phyloP scores from a whole-genome alignment of 352 stramenopile genomes.

The Phytopythium oedochilum region DNA sequence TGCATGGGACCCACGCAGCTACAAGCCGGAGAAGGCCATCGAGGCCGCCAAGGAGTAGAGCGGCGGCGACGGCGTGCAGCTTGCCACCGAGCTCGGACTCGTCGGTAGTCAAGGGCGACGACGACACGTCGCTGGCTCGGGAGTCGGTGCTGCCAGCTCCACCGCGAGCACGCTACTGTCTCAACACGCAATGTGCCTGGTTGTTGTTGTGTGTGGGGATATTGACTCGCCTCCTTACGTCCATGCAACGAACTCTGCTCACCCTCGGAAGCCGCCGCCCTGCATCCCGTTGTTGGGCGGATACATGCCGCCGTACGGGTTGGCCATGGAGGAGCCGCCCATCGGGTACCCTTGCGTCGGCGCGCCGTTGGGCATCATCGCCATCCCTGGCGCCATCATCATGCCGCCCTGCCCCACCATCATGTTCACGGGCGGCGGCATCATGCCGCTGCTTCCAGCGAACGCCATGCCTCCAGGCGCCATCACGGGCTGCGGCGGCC shows the following conservation, averaged over 20 bases:
- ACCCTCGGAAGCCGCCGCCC: neutral
- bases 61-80: neutral
- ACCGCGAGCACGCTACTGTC: too few relatives aligned
- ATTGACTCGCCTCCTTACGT: too few relatives aligned
- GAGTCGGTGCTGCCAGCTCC: neutral
- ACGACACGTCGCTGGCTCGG: neutral
- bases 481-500: slow-evolving; percentile 28
- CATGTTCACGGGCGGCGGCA: slow-evolving; percentile 8
- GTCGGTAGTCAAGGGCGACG: neutral
- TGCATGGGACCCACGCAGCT: slow-evolving; percentile 6
- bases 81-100: neutral
- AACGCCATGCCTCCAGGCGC: slow-evolving; percentile 7
- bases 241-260: too few relatives aligned
- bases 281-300: neutral
- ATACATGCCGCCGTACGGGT: neutral
- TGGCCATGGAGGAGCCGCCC: neutral
- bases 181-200: neutral
- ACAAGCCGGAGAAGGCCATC: slow-evolving; percentile 8
- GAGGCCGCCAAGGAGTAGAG: slow-evolving; percentile 11
- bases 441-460: neutral
- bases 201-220: too few relatives aligned
- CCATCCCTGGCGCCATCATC: slow-evolving; percentile 1
- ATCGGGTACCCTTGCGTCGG: neutral
- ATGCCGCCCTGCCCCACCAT: slow-evolving; percentile 8
- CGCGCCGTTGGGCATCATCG: slow-evolving; percentile 6